Conservation (phyloP, 805 yeast species). For the Myxozyma lipomycoides region DNA sequence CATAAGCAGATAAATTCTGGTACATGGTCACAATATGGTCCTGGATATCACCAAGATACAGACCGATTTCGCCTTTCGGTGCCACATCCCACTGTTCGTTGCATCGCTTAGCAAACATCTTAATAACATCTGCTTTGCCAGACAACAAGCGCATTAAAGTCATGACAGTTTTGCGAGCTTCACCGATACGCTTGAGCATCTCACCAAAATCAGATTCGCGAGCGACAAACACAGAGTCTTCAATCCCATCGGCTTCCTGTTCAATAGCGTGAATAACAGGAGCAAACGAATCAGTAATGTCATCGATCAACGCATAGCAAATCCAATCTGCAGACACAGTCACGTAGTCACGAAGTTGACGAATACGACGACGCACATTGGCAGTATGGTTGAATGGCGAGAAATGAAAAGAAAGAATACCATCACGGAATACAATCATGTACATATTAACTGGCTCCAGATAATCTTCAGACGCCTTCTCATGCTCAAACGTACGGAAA, state of each 20-base stretch:
- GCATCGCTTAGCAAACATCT: conserved; percentile 93
- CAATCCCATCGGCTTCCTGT: conserved; percentile 60
- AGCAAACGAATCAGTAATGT: conserved; percentile 61
- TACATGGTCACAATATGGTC: conserved; percentile 96
- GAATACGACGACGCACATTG: conserved; percentile 58
- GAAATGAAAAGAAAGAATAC: conserved; percentile 57
- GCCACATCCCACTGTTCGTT: conserved; percentile 58
- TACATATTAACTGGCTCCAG: conserved; percentile 59
- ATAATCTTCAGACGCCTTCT: conserved; percentile 75
- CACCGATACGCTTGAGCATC: conserved; percentile 81
- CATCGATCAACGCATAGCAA: conserved; percentile 62
- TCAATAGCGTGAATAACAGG: conserved; percentile 58
- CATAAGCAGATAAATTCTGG: conserved; percentile 83
- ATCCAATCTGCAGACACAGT: conserved; percentile 61
- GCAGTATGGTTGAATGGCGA: conserved; percentile 57
- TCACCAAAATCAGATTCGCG: conserved; percentile 66
- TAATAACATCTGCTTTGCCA: conserved; percentile 94
- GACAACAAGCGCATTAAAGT: conserved; percentile 81
- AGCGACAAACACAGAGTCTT: conserved; percentile 78
- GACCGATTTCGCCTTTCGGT: conserved; percentile 87
- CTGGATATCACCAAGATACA: conserved; percentile 91
- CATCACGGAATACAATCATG: conserved; percentile 58
- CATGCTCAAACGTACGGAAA: conserved; percentile 93
- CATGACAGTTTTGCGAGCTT: conserved; percentile 87
- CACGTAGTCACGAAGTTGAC: conserved; percentile 60